These are phyloP conservation scores for Hypoxylon cercidicola DNA, from an alignment of 495 filamentous ascomycete species.

Conservation along the genomic window DNA sequence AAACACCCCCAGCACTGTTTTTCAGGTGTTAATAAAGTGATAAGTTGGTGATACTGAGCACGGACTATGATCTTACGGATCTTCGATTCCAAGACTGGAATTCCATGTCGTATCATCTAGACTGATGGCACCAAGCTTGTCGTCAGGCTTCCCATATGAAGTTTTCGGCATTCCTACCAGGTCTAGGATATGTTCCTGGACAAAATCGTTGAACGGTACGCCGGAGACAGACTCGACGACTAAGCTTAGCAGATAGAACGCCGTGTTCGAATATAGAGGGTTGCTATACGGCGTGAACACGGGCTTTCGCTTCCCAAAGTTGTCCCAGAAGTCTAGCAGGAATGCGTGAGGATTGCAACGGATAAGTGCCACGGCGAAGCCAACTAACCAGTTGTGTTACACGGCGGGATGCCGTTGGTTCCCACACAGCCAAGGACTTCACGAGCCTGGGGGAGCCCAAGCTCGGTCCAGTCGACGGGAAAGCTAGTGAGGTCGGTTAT, in stretches of 20 bases:
- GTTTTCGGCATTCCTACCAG: conserved; percentile 51
- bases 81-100: conserved; percentile 29
- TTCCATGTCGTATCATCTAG: conserved; percentile 37
- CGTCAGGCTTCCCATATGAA: conserved; percentile 41
- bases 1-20: conserved; percentile 59
- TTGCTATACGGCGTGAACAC: conserved; percentile 42
- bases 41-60: not conserved
- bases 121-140: conserved; percentile 43
- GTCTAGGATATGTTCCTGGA: conserved; percentile 45
- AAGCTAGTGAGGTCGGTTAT: conserved; percentile 35
- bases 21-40: not conserved
- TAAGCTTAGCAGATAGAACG: conserved; percentile 48
- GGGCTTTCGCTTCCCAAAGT: conserved; percentile 42
- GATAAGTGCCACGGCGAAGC: not conserved
- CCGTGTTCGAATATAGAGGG: conserved; percentile 52
- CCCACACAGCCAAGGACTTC: conserved; percentile 38
- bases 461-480: conserved; percentile 26
- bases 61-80: conserved; percentile 17
- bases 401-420: conserved; percentile 23
- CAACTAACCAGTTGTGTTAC: conserved; percentile 32
- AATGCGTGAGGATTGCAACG: not conserved
- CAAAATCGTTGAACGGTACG: conserved; percentile 31
- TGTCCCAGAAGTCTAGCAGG: conserved; percentile 41
- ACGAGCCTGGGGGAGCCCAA: conserved; percentile 40
- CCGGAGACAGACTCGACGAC: conserved; percentile 46